A percentile compares a stretch with the other conserved stretches of the same genome.
These are phyloP conservation scores for Geranium rotundifolium DNA, from an alignment of 345 rosid species.

Conservation along the genomic window DNA sequence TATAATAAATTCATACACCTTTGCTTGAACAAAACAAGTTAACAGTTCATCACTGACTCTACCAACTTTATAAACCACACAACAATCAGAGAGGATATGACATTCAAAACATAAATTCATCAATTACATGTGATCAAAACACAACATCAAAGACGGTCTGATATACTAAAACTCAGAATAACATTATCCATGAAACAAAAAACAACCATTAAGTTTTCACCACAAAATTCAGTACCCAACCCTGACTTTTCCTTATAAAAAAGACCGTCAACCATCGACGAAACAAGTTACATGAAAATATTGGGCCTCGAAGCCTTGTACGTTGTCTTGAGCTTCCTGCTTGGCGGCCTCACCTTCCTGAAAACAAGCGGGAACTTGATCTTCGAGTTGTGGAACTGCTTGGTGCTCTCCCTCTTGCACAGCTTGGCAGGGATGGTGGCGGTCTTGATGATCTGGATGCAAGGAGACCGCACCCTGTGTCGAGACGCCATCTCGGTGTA, in stretches of 20 bases:
- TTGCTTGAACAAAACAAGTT: no score
- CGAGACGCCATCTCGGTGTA: constrained; percentile 34
- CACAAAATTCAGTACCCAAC: background rate
- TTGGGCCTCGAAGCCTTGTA: constrained; percentile 36
- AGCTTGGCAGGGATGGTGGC: constrained; percentile 28
- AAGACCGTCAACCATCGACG: background rate
- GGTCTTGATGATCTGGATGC: constrained; percentile 32
- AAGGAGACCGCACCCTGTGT: constrained; percentile 30
- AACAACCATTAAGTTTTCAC: background rate
- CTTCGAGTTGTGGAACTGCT: constrained; percentile 31
- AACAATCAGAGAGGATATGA: no score
- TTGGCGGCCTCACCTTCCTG: constrained; percentile 29
- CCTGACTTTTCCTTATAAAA: background rate
- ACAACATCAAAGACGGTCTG: background rate
- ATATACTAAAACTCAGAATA: background rate
- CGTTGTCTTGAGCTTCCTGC: constrained; percentile 32
- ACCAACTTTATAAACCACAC: no score
- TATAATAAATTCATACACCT: no score
- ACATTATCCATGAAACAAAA: background rate
- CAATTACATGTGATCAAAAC: background rate
- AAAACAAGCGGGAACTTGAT: constrained; percentile 30
- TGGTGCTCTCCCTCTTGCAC: constrained; percentile 35
- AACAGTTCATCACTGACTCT: no score
- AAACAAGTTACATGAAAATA: constrained; percentile 18
- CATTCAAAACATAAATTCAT: background rate